These are phyloP conservation scores for Phymatotrichopsis omnivora DNA, from an alignment of 2,329 filamentous ascomycete genomes.

Conservation along the genomic window DNA sequence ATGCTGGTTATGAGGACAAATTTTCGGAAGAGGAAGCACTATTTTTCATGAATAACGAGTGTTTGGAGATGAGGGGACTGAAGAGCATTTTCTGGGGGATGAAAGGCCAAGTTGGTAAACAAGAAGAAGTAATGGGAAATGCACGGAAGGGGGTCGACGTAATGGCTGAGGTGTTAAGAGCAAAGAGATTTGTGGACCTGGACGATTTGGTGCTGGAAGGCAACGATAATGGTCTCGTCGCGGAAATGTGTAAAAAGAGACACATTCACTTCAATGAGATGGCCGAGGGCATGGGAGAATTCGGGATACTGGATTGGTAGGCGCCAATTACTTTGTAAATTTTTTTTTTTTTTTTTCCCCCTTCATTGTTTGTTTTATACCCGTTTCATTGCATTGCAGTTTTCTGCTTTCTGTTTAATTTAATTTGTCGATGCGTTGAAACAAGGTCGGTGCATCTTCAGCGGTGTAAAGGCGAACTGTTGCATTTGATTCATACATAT, in stretches of 20 bases:
- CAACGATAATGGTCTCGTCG: background rate
- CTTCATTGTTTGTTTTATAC: slow-evolving; percentile 4
- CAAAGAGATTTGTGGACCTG: slow-evolving; percentile 17
- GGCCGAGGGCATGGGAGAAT: slow-evolving; percentile 14
- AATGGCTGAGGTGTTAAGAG: slow-evolving; percentile 13
- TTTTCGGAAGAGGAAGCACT: slow-evolving; percentile 10
- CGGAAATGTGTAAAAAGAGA: slow-evolving; percentile 12
- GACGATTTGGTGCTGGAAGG: slow-evolving; percentile 9
- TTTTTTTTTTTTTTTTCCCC: slow-evolving; percentile 5
- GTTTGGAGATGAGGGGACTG: slow-evolving; percentile 14
- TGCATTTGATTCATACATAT: slow-evolving; percentile 4
- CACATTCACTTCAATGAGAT: slow-evolving; percentile 10
- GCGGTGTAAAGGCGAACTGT: slow-evolving; percentile 12
- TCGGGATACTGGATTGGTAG: slow-evolving; percentile 23
- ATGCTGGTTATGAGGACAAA: slow-evolving; percentile 19
- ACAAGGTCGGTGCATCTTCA: background rate
- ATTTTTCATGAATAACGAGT: slow-evolving; percentile 10
- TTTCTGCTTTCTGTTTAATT: background rate
- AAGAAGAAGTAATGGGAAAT: slow-evolving; percentile 14
- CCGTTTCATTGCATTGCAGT: background rate
- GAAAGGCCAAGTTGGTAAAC: slow-evolving; percentile 11
- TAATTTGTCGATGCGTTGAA: background rate
- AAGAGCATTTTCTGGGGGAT: slow-evolving; percentile 21
- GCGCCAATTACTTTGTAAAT: slow-evolving; percentile 2
- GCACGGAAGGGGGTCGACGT: slow-evolving; percentile 16